Conservation (phyloP, 78 protist species). For the Emiliania huxleyi region DNA sequence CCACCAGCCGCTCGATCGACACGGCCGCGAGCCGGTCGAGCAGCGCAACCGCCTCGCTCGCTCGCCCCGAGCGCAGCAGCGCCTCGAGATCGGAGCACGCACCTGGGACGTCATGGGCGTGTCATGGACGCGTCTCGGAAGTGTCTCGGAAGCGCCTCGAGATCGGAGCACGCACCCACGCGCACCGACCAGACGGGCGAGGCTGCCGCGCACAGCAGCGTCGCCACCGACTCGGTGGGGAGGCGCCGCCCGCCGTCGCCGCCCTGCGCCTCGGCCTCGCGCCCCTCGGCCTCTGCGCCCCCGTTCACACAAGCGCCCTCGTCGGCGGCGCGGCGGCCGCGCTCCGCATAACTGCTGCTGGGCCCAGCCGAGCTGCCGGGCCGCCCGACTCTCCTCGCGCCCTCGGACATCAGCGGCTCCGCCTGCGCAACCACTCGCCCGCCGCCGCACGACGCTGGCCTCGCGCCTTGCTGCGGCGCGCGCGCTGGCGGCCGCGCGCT, state of each 20-base stretch:
- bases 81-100: no score
- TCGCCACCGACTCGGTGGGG: neutral
- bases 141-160: neutral
- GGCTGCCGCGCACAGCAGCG: neutral
- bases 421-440: no score
- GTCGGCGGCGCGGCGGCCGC: no score
- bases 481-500: no score
- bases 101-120: no score
- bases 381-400: neutral
- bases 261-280: neutral
- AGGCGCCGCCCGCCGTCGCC: neutral
- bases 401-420: no score
- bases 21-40: neutral
- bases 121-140: no score
- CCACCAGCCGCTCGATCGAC: neutral
- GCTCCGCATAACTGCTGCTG: no score
- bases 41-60: neutral
- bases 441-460: no score
- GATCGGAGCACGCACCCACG: neutral
- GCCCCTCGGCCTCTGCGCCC: neutral
- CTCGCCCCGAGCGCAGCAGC: neutral
- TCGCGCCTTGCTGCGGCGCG: no score
- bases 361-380: neutral
- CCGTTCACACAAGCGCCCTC: no score
- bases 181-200: constrained; percentile 4